These are phyloP conservation scores for Geranium rotundifolium DNA, from an alignment of 345 rosid genomes.

Conservation along the genomic window DNA sequence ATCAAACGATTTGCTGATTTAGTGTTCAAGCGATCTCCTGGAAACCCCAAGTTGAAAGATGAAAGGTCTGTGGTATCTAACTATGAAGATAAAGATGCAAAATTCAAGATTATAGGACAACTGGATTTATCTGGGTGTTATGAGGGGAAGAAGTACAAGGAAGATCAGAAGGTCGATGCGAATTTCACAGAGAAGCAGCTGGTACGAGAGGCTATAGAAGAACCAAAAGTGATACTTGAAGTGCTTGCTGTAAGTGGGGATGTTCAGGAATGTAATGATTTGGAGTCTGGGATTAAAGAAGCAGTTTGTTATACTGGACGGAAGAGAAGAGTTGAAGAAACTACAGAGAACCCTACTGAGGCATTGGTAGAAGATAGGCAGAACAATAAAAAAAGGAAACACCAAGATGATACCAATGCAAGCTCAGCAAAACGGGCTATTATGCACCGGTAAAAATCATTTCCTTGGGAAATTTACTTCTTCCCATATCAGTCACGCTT, in stretches of 20 bases:
- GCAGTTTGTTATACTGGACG: constrained; percentile 29
- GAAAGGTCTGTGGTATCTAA: constrained; percentile 19
- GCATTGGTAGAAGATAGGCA: constrained; percentile 12
- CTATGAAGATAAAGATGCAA: constrained; percentile 11
- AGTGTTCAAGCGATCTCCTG: constrained; percentile 57
- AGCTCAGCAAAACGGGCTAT: constrained; percentile 25
- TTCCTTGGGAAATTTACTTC: not conserved
- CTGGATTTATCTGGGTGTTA: constrained; percentile 16
- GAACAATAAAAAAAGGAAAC: constrained; percentile 46
- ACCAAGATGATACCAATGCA: constrained; percentile 21
- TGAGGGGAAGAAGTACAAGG: constrained; percentile 10
- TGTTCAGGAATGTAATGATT: constrained; percentile 5
- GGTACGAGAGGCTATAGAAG: constrained; percentile 17
- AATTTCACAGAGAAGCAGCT: constrained; percentile 8
- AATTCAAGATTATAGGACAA: constrained; percentile 12
- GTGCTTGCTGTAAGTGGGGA: constrained; percentile 23
- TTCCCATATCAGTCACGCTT: not conserved
- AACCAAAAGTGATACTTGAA: constrained; percentile 42
- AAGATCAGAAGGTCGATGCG: constrained; percentile 4
- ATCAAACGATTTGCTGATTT: constrained; percentile 50
- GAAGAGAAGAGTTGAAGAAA: constrained; percentile 41
- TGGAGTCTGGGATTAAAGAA: constrained; percentile 18
- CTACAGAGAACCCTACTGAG: constrained; percentile 18
- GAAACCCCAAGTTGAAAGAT: constrained; percentile 19
- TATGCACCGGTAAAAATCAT: constrained; percentile 27